These are phyloP conservation scores for Papiliotrema terrestris DNA, from an alignment of 1,284 basidiomycete genomes.

Conservation along the genomic window DNA sequence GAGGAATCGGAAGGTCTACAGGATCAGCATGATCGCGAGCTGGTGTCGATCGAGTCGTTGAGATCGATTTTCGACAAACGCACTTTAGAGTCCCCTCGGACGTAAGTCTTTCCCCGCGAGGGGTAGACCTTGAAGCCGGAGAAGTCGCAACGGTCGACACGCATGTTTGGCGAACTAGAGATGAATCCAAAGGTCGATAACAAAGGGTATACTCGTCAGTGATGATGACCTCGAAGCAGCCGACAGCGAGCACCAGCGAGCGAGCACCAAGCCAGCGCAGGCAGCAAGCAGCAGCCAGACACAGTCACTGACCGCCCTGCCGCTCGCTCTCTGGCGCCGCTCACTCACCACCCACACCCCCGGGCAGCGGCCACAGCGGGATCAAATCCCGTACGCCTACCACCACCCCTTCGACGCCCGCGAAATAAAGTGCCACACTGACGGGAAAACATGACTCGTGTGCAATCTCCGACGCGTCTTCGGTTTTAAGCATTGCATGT, in stretches of 20 bases:
- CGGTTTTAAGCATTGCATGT: neutral
- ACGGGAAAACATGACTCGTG: too few species aligned
- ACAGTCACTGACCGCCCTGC: too few species aligned
- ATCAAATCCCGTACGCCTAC: too few species aligned
- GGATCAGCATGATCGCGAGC: neutral
- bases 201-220: neutral
- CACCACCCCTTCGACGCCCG: neutral
- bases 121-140: constrained; percentile 96
- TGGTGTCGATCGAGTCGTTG: neutral
- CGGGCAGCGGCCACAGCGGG: too few species aligned
- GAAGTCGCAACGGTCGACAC: constrained; percentile 96
- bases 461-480: neutral
- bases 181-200: neutral
- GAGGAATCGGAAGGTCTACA: constrained; percentile 86
- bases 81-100: constrained; percentile 94
- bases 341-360: too few species aligned
- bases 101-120: constrained; percentile 89
- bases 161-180: constrained; percentile 54
- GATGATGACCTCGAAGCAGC: neutral
- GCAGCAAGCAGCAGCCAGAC: too few species aligned
- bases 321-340: too few species aligned
- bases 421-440: constrained; percentile 3
- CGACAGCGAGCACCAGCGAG: neutral
- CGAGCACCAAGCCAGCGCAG: too few species aligned
- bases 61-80: constrained; percentile 14